These are phyloP conservation scores for Aspergillus campestris DNA, from an alignment of 495 filamentous ascomycete genomes.

Conservation along the genomic window DNA sequence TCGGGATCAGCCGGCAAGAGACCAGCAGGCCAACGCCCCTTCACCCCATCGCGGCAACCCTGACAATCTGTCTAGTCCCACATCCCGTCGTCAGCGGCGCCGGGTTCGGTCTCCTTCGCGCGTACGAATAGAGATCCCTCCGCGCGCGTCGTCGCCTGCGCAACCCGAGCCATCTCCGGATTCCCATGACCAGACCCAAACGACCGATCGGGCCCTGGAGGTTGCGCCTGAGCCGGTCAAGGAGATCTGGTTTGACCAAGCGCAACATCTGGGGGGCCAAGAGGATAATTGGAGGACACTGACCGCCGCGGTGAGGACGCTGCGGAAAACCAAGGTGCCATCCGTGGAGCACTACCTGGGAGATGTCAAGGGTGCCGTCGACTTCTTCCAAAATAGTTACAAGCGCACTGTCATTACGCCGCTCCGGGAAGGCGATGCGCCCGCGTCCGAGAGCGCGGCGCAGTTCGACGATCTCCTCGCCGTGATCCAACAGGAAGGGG, in stretches of 20 bases:
- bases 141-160: too few species aligned
- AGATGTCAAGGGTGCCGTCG: background rate
- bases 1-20: too few species aligned
- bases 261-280: slow-evolving; percentile 4
- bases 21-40: too few species aligned
- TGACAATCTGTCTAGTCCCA: too few species aligned
- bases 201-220: too few species aligned
- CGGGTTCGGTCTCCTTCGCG: too few species aligned
- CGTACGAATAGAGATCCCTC: too few species aligned
- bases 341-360: background rate
- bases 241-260: slow-evolving; percentile 4
- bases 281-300: slow-evolving; percentile 6
- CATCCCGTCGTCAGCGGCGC: too few species aligned
- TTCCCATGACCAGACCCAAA: too few species aligned
- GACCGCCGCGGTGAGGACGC: background rate
- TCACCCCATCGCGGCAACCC: too few species aligned
- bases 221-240: background rate
- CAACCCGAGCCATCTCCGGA: too few species aligned
- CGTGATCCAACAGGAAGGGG: slow-evolving; percentile 2
- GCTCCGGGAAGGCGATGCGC: background rate
- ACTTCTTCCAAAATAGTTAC: background rate
- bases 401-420: too few species aligned
- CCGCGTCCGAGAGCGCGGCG: background rate
- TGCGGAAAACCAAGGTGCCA: background rate
- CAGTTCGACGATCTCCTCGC: slow-evolving; percentile 5